Evolutionary conservation across 2,329 filamentous ascomycete genomes (phyloP), one percentile per base, ranked within the genome.

Genomic region (Aspergillus brasiliensis): DNA sequence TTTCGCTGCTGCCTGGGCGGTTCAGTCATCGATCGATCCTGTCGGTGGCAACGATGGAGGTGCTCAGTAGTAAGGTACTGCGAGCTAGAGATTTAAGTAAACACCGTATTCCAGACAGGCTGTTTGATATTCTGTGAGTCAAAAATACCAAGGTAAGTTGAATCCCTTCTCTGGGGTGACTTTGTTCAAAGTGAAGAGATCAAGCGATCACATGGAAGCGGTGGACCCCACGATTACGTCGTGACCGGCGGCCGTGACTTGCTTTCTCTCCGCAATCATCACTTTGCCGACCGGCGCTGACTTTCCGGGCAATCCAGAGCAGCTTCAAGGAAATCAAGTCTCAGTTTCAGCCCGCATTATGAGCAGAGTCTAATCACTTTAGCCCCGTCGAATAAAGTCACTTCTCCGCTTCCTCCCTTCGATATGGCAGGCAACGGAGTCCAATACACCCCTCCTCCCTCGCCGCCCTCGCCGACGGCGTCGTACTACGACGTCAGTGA

Each of bases 401-500:
- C 34, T 8, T 23, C 61, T 56, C 13, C 47, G 46, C 53, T 53
- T 25, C n/a, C 42, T 49, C 27, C 53, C 38, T 53, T 46, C 49
- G 52, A 53, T 25, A 77, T 77, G 73, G 68, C 75, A 60, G 69
- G 66, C 60, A 65, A 67, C 38, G 56, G 61, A 56, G 62, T 70
- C 57, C 71, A 73, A 64, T 73, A 71, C 60, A 78, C 76, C 25
- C 75, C 76, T 66, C 75, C 76, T 56, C 69, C 75, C 8, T 76
- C 76, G 55, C 75, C 76, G 60, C 82, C 86, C 13, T 97, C 93
- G 37, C 92, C 93, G 2, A 86, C 91, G 2, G 91, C 88, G 55
- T 96, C 92, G 70, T 95, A 94, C 82, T 97, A 97, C 82, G 94
- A 94, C 72, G 83, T 98, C 83, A 97, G 91, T 77, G 96, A 99